These are phyloP conservation scores for Tuber brumale DNA, from an alignment of 495 filamentous ascomycete genomes.

Conservation along the genomic window DNA sequence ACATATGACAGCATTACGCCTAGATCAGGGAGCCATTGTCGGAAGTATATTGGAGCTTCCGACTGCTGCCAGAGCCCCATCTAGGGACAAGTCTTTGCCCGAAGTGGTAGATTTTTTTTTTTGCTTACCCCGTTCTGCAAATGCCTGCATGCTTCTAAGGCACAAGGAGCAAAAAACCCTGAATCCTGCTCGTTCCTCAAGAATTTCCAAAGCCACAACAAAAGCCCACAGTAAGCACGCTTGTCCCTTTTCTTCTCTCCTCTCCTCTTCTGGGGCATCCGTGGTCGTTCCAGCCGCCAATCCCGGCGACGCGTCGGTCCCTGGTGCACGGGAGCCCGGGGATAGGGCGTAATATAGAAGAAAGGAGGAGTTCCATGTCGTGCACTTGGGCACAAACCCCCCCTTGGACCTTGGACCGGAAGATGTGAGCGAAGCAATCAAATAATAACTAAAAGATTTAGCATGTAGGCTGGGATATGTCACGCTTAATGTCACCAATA, in stretches of 20 bases:
- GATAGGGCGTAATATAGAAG: not conserved
- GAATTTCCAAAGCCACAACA: not conserved
- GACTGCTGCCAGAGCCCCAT: not conserved
- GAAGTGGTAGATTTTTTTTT: not conserved
- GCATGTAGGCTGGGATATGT: not conserved
- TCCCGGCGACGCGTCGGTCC: not conserved
- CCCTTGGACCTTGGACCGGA: too few species aligned
- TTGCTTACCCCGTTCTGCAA: not conserved
- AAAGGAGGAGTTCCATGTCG: too few species aligned
- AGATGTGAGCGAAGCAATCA: too few species aligned
- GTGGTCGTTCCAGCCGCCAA: not conserved
- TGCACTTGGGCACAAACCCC: too few species aligned
- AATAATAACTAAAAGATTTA: not conserved
- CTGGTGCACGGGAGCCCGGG: not conserved
- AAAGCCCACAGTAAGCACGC: not conserved
- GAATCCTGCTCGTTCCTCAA: not conserved
- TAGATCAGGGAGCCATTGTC: not conserved
- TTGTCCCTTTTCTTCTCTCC: not conserved
- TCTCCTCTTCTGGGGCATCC: not conserved
- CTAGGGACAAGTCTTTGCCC: not conserved
- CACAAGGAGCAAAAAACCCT: not conserved
- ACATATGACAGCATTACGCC: not conserved
- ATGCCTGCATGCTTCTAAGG: not conserved
- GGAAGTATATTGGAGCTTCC: not conserved
- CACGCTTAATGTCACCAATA: not conserved